Base-by-base conservation (phyloP, 2,329 filamentous ascomycete species). In the Xylaria sp. region DNA sequence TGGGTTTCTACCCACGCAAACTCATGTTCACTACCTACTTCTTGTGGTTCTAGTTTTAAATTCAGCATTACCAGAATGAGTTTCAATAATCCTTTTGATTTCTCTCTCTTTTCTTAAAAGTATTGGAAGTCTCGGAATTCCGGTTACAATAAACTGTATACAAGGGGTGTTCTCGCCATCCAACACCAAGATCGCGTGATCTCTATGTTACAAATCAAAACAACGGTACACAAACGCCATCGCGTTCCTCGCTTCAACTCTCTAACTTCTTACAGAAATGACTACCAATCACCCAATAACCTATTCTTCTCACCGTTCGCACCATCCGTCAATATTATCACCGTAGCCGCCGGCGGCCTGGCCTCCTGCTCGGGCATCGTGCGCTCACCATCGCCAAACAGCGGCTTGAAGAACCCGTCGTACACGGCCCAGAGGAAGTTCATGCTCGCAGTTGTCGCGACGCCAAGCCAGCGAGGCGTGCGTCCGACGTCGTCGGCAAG, bases 381-480 rank as follows among this genome's bases (percentile, higher is more conserved):
- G 74, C 86, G 87, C 84, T 98, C 95, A 0, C 96, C 96, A 77
- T 98, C 92, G 0, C 95, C 95, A 83, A 97, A 97, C 0, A 90
- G 48, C 0, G 80, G 82, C 78, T 88, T 90, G 72, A 91, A 90
- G 20, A 88, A 76, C 0, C 60, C 68, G 80, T 93, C 91, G 80
- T 94, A 93, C 56, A 80, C 85, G 54, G 73, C 75, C 92, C 92
- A 94, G 73, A 89, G 80, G 0, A 77, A 13, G 48, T 79, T 77
- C 36, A 84, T 78, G 2, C 83, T 77, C 1, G 83, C 78, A 0
- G 83, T 85, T 65, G 85, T 82, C 0, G 86, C 61, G 17, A 79
- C 78, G 2, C 82, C 84, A 59, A 95, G 70, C 93, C 93, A 97
- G 13, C 76, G 75, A 0, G 94, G 94, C 61, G 88, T 82, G 63